Evolutionary conservation across 805 yeast genomes (phyloP), one percentile per base, ranked within the genome.

Genomic region (Cephaloascus fragrans): DNA sequence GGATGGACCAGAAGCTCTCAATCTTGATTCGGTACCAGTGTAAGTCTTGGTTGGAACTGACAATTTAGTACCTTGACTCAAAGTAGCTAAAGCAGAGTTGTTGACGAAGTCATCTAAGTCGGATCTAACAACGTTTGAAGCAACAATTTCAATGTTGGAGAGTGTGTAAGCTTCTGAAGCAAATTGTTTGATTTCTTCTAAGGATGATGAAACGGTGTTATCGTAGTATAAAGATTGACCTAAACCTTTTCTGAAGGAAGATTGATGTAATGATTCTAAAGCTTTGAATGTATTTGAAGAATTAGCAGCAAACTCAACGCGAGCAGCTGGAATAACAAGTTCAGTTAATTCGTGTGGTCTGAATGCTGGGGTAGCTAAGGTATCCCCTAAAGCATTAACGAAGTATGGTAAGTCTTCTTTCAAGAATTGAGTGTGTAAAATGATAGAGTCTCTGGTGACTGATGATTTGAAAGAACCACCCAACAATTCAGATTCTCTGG

Each of bases 401-500:
- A 77, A 93, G 74, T 80, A 93, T 44, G 97, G 97, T 56, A 93
- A 76, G 59, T 81, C 84, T 64, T 83, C 85, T 59, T 80, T 80
- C 64, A 90, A 74, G 70, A 93, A 93, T 51, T 75, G 72, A 43
- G 97, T 81, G 49, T 76, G 73, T 55, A 90, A 75, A 45, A 84
- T 76, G 47, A 93, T 75, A 52, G 81, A 71, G 59, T 93, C 97
- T 71, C 96, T 83, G 61, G 84, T 78, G 51, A 87, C 80, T 41
- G 57, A 53, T 35, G 95, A 69, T 37, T 73, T 56, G 62, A 87
- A 75, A 44, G 63, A 64, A 58, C 96, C 97, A 50, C 98, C 97
- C 48, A 90, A 72, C 48, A 93, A 76, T 69, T 90, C 98, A 38
- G 89, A 69, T 69, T 93, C 98, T 67, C 98, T 84, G 56, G 88